phyloP scores from a whole-genome alignment of 2,329 filamentous ascomycete species.

The Incumbomyces lentus region DNA sequence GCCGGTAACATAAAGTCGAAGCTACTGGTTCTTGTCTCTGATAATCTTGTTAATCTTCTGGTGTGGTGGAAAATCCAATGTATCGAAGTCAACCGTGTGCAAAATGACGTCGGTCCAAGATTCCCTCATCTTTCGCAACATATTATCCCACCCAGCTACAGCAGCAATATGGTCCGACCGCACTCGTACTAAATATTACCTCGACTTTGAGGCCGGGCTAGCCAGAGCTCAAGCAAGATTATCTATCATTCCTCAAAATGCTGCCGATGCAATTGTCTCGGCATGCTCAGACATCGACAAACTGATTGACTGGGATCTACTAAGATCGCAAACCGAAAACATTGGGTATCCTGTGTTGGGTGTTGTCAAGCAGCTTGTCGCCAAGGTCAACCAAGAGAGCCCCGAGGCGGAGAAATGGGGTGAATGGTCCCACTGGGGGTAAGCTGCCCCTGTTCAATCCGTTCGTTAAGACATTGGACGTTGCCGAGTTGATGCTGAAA shows the following conservation, averaged over 20 bases:
- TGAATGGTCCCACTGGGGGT: slow-evolving; percentile 19
- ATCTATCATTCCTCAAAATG: slow-evolving; percentile 17
- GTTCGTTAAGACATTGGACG: too few relatives aligned
- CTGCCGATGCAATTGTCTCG: slow-evolving; percentile 17
- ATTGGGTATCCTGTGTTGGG: slow-evolving; percentile 19
- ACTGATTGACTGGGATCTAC: slow-evolving; percentile 15
- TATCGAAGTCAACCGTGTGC: not conserved
- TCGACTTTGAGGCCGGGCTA: slow-evolving; percentile 17
- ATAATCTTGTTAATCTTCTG: too few relatives aligned
- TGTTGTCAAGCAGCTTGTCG: slow-evolving; percentile 19
- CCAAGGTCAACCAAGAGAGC: slow-evolving; percentile 12
- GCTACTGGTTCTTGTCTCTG: too few relatives aligned
- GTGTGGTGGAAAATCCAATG: too few relatives aligned
- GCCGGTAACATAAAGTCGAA: too few relatives aligned
- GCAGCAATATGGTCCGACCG: slow-evolving; percentile 19
- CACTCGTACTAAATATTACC: slow-evolving; percentile 18
- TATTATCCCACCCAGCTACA: slow-evolving; percentile 17
- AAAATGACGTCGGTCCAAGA: slow-evolving; percentile 19
- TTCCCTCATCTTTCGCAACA: slow-evolving; percentile 19
- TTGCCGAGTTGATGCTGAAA: too few relatives aligned
- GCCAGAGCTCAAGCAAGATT: slow-evolving; percentile 18
- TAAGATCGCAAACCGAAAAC: slow-evolving; percentile 15
- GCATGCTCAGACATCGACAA: slow-evolving; percentile 15
- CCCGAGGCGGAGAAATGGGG: slow-evolving; percentile 12
- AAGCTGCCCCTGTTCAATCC: not conserved